Evolutionary conservation across 768 basidiomycete species (phyloP).

Genomic region (Candolleomyces eurysporus): DNA sequence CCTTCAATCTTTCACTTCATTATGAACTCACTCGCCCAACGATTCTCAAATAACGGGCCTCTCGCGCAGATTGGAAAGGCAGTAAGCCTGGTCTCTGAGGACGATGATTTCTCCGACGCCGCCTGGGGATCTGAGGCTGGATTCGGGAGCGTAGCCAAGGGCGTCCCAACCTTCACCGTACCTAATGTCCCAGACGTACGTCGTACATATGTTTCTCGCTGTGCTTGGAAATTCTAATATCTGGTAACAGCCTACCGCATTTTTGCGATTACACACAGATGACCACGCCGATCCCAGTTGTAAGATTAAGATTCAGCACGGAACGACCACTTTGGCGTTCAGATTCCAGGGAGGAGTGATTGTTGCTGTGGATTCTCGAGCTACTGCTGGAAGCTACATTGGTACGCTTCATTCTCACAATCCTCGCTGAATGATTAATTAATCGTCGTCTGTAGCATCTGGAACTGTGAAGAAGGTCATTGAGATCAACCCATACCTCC

Average conservation of each 20-base stretch:
- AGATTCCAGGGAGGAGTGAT: constrained; percentile 95
- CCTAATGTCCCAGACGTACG: constrained; percentile 78
- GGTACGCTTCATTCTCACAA: constrained; percentile 49
- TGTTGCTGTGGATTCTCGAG: constrained; percentile 98
- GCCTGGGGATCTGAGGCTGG: constrained; percentile 85
- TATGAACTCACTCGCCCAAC: constrained; percentile 73
- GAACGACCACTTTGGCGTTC: constrained; percentile 98
- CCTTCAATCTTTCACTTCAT: constrained; percentile 23
- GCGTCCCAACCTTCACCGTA: constrained; percentile 68
- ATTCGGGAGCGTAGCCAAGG: constrained; percentile 70
- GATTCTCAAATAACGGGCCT: constrained; percentile 59
- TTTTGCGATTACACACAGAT: constrained; percentile 92
- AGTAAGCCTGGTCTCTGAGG: constrained; percentile 46
- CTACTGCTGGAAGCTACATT: constrained; percentile 95
- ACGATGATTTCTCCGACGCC: constrained; percentile 63
- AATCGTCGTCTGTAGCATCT: constrained; percentile 72
- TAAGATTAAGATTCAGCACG: constrained; percentile 97
- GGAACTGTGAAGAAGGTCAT: constrained; percentile 99
- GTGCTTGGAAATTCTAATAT: background rate
- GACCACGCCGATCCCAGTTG: constrained; percentile 92
- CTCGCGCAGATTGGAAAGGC: constrained; percentile 49
- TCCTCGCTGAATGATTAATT: background rate
- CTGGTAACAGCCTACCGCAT: constrained; percentile 75
- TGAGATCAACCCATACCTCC: constrained; percentile 96
- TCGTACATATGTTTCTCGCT: constrained; percentile 12